These are phyloP conservation scores for Diplocarpon rosae DNA, from an alignment of 2,329 filamentous ascomycete genomes.

Conservation along the genomic window DNA sequence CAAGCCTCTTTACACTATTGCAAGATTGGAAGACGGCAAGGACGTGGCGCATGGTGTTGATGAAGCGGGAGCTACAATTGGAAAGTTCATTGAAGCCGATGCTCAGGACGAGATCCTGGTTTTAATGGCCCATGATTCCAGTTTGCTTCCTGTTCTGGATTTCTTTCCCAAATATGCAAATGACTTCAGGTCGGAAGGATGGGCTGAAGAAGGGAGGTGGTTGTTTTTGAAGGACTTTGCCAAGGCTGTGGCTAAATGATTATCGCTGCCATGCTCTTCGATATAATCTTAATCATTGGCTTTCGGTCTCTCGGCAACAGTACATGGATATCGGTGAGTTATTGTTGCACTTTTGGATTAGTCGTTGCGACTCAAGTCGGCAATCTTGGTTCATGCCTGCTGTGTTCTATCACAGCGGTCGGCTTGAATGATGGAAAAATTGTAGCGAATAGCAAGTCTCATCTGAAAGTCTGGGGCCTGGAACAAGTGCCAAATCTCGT, in stretches of 20 bases:
- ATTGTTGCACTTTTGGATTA: too few relatives aligned
- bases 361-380: too few relatives aligned
- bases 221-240: conserved; percentile 39
- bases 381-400: too few relatives aligned
- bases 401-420: too few relatives aligned
- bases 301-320: background rate
- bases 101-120: conserved; percentile 35
- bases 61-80: conserved; percentile 31
- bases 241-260: background rate
- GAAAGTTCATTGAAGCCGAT: conserved; percentile 36
- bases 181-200: conserved; percentile 34
- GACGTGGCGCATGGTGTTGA: conserved; percentile 21
- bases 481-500: too few relatives aligned
- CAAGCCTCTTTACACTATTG: conserved; percentile 26
- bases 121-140: conserved; percentile 37
- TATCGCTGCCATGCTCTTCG: background rate
- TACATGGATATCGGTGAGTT: too few relatives aligned
- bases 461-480: too few relatives aligned
- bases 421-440: too few relatives aligned
- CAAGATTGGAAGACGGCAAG: conserved; percentile 12
- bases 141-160: conserved; percentile 32
- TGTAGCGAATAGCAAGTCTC: too few relatives aligned
- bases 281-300: background rate
- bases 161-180: conserved; percentile 37
- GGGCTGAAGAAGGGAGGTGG: conserved; percentile 35